These are phyloP conservation scores for Alternaria panax DNA, from an alignment of 2,329 filamentous ascomycete genomes.

Conservation along the genomic window DNA sequence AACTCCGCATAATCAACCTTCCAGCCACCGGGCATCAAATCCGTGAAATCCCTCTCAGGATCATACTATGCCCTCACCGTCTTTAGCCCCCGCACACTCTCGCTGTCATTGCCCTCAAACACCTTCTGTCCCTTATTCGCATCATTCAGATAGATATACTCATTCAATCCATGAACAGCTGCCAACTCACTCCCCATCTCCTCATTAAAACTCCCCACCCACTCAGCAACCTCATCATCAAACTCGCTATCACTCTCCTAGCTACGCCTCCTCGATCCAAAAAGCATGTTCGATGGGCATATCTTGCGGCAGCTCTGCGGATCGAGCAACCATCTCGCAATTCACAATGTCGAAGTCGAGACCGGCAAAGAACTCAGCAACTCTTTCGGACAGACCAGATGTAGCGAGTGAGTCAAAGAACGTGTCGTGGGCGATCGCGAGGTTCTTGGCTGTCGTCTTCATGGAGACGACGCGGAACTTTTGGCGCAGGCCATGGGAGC, in stretches of 20 bases:
- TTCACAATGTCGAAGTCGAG: background rate
- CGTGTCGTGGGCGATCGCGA: background rate
- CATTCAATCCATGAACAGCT: background rate
- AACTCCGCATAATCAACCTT: background rate
- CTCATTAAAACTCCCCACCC: background rate
- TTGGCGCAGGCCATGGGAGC: background rate
- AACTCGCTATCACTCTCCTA: background rate
- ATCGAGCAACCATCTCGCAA: background rate
- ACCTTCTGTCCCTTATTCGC: background rate
- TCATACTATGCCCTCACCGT: background rate
- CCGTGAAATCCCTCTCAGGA: background rate
- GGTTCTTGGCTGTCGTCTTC: background rate
- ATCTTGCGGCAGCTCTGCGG: background rate
- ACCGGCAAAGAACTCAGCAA: background rate
- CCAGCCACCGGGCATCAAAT: background rate
- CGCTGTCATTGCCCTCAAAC: background rate
- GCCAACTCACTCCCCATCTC: background rate
- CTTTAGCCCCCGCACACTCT: background rate
- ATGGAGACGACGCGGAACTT: background rate
- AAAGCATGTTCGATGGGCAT: background rate
- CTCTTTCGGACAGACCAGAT: background rate
- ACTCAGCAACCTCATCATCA: background rate
- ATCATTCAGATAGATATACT: background rate
- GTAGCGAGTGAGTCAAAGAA: background rate
- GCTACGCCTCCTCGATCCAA: background rate